phyloP scores from a whole-genome alignment of 225 moss, liverwort and hornwort genomes.

The Sphagnum contortum region DNA sequence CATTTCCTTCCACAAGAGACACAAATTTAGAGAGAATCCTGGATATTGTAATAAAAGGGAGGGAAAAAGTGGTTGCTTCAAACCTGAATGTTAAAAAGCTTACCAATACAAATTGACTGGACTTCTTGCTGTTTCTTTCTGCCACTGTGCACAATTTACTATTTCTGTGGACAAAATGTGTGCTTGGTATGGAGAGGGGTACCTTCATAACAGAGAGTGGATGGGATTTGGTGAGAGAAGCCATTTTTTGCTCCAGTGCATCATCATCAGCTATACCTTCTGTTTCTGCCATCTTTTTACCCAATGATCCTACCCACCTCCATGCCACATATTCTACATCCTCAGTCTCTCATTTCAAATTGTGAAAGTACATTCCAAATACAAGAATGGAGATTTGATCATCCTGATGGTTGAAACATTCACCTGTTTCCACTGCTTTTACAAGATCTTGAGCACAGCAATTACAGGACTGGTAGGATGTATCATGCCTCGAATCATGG shows the following conservation, averaged over 20 bases:
- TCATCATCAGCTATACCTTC: conserved; percentile 21
- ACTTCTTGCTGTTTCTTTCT: too few species aligned
- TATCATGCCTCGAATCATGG: conserved; percentile 19
- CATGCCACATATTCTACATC: conserved; percentile 1
- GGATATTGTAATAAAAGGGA: background rate
- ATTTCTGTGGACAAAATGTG: too few species aligned
- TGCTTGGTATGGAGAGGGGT: conserved; percentile 1
- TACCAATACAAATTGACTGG: too few species aligned
- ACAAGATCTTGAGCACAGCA: conserved; percentile 22
- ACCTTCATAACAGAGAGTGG: conserved; percentile 10
- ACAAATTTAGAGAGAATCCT: background rate
- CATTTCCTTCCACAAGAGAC: conserved; percentile 11
- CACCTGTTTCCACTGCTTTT: conserved; percentile 1
- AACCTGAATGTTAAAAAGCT: too few species aligned
- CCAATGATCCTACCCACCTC: conserved; percentile 19
- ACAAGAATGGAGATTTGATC: too few species aligned
- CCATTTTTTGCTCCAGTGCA: conserved; percentile 31
- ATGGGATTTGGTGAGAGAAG: conserved; percentile 39
- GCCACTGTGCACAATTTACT: too few species aligned
- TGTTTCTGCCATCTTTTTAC: background rate
- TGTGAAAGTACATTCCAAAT: too few species aligned
- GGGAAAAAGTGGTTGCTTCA: background rate
- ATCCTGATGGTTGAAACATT: too few species aligned
- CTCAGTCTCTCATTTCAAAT: too few species aligned
- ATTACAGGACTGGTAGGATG: conserved; percentile 10